Evolutionary conservation across 148 eudicot genomes (phyloP), one percentile per base, ranked within the genome.

Genomic region (Talinum fruticosum): DNA sequence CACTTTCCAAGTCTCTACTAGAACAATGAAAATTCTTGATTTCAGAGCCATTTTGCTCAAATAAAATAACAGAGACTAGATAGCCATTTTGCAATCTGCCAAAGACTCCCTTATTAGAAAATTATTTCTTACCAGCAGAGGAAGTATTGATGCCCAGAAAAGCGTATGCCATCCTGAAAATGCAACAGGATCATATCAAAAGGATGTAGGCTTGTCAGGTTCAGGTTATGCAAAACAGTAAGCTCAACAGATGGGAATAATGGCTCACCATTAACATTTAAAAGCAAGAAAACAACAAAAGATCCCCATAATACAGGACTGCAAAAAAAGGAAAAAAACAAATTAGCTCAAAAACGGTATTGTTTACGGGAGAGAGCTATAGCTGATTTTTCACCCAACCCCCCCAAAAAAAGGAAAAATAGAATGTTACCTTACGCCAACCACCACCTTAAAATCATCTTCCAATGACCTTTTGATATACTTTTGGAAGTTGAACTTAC

Each of bases 401-500:
- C 57, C 57, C 10, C 5, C 21, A 62, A 62, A 24, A 1, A 62
- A 62, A 28, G 14, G 8, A 24, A 62, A 62, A 28, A 10, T 0
- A 10, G 26, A 78, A 35, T 24, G 53, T 75, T 79, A 94, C 98
- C 97, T 94, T 76, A 94, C 85, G 70, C 99, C 97, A 49, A 93
- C 97, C 44, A 95, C 87, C 26, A 81, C 89, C 84, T 91, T 86
- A 66, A 88, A 95, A 86, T 95, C 99, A 80, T 95, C 99, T 85
- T 95, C 99, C 67, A 95, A 75, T 64, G 99, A 95, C 75, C 94
- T 86, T 83, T 93, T 95, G 78, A 95, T 91, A 77, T 95, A 95
- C 78, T 91, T 91, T 81, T 91, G 99, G 85, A 95, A 95, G 82
- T 95, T 78, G 76, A 95, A 95, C 80, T 80, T 86, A 72, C 88